These are phyloP conservation scores for Eucalyptus grandis DNA, from an alignment of 345 rosid species.

Conservation along the genomic window DNA sequence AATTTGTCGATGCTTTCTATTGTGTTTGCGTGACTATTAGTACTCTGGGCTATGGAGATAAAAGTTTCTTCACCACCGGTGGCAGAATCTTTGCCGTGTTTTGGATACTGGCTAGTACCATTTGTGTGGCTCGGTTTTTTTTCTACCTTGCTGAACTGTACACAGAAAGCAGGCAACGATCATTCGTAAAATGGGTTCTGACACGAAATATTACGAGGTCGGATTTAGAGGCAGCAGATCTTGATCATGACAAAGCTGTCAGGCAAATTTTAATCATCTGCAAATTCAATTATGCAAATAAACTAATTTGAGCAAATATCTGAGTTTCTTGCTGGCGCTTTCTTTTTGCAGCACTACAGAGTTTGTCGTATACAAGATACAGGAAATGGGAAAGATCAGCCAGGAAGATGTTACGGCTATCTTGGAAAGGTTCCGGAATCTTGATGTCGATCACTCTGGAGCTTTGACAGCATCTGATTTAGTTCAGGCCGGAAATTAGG, in stretches of 20 bases:
- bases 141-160: slow-evolving; percentile 35
- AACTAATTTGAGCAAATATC: not conserved
- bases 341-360: slow-evolving; percentile 23
- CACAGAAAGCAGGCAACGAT: slow-evolving; percentile 16
- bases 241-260: slow-evolving; percentile 31
- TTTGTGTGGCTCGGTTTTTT: slow-evolving; percentile 43
- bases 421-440: slow-evolving; percentile 26
- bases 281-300: not conserved
- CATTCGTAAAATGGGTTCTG: slow-evolving; percentile 14
- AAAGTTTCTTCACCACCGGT: slow-evolving; percentile 28
- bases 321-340: not conserved
- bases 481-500: not conserved
- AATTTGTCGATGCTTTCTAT: slow-evolving; percentile 29
- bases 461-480: slow-evolving; percentile 25
- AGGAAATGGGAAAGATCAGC: slow-evolving; percentile 40
- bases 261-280: slow-evolving; percentile 2
- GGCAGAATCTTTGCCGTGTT: slow-evolving; percentile 43
- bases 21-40: slow-evolving; percentile 47
- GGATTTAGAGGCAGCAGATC: slow-evolving; percentile 39
- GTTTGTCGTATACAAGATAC: slow-evolving; percentile 21
- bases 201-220: slow-evolving; percentile 7
- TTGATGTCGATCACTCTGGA: slow-evolving; percentile 37
- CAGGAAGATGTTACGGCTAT: slow-evolving; percentile 19
- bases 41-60: slow-evolving; percentile 50
- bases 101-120: slow-evolving; percentile 46